phyloP scores from a whole-genome alignment of 202 grass and related monocot species.

The Panicum hallii region DNA sequence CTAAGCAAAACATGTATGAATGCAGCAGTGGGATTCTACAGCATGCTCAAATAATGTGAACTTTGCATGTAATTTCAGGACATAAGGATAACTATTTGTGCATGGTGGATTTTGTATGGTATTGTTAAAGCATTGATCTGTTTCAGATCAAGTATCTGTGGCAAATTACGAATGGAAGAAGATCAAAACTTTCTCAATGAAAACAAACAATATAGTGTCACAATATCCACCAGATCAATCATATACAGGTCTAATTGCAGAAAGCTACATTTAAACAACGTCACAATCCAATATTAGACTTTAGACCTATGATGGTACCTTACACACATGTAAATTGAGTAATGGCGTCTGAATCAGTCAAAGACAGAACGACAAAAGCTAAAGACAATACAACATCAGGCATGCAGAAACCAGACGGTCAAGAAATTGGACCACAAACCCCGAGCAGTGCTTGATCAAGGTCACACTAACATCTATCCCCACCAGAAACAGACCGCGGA shows the following conservation, averaged over 20 bases:
- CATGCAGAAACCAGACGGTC: background rate
- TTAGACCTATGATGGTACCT: background rate
- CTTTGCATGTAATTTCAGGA: background rate
- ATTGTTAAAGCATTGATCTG: background rate
- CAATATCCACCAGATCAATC: background rate
- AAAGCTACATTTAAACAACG: background rate
- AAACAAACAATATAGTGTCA: background rate
- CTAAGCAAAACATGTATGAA: background rate
- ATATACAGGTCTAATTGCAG: background rate
- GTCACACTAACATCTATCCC: background rate
- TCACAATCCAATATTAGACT: background rate
- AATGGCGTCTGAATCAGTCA: background rate
- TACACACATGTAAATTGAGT: background rate
- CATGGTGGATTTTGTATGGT: background rate
- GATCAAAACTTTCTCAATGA: constrained; percentile 8
- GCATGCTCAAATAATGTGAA: background rate
- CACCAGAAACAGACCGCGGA: background rate
- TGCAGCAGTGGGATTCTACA: background rate
- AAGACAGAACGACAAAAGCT: background rate
- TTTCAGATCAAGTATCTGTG: background rate
- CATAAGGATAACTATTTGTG: background rate
- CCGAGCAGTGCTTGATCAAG: background rate
- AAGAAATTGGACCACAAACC: background rate
- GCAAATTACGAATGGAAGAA: background rate
- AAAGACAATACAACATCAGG: background rate